phyloP scores from a whole-genome alignment of 805 yeast genomes.

The Wickerhamiella sorbophila region DNA sequence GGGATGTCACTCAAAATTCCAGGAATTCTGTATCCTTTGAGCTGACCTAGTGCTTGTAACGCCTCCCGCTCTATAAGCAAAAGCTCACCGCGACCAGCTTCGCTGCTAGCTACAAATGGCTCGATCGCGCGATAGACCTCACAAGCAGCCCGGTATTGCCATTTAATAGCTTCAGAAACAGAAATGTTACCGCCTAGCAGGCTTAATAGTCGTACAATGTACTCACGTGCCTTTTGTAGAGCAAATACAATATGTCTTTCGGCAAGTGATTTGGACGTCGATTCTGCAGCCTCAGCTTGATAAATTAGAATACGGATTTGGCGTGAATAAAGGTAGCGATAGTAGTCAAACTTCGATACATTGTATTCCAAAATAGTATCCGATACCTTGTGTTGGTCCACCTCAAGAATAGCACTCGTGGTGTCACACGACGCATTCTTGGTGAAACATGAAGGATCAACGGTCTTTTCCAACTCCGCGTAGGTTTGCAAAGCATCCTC shows the following conservation, averaged over 20 bases:
- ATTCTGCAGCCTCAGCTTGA: conserved; percentile 19
- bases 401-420: conserved; percentile 5
- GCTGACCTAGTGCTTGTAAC: conserved; percentile 20
- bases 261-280: conserved; percentile 17
- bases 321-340: conserved; percentile 25
- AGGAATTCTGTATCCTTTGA: conserved; percentile 20
- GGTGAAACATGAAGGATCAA: conserved; percentile 16
- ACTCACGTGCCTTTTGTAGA: conserved; percentile 3
- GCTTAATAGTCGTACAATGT: conserved; percentile 2
- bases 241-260: conserved; percentile 19
- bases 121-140: conserved; percentile 3
- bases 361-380: conserved; percentile 24
- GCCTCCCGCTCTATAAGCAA: conserved; percentile 29
- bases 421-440: conserved; percentile 8
- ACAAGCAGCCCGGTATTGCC: conserved; percentile 6
- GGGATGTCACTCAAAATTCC: conserved; percentile 23
- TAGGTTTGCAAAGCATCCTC: conserved; percentile 48
- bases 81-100: conserved; percentile 31
- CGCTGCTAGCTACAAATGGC: conserved; percentile 21
- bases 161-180: not conserved
- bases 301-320: conserved; percentile 24
- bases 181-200: not conserved
- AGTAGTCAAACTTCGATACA: conserved; percentile 28
- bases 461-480: conserved; percentile 30
- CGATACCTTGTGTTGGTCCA: conserved; percentile 16